Conservation (phyloP, 257 asterid genomes). For the Asclepias syriaca region DNA sequence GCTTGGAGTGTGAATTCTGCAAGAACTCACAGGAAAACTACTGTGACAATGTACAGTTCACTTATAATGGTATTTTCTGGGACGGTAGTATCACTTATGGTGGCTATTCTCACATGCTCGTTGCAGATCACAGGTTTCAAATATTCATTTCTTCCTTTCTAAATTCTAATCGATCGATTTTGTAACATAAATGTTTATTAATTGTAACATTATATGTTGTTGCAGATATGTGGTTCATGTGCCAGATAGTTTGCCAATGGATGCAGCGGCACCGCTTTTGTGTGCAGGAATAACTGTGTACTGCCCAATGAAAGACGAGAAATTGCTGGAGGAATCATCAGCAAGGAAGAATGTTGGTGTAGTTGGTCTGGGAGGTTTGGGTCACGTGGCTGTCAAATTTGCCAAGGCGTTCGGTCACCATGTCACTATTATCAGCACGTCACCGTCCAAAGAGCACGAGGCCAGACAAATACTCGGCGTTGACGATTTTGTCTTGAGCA, state of each 20-base stretch:
- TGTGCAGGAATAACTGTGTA: slow-evolving; percentile 78
- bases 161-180: no score
- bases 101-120: slow-evolving; percentile 71
- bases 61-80: slow-evolving; percentile 81
- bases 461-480: slow-evolving; percentile 61
- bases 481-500: slow-evolving; percentile 72
- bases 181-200: no score
- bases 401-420: slow-evolving; percentile 79
- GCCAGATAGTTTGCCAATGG: slow-evolving; percentile 71
- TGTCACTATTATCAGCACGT: slow-evolving; percentile 77
- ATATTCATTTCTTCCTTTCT: no score
- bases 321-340: slow-evolving; percentile 32
- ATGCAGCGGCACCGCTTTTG: slow-evolving; percentile 80
- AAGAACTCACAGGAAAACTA: slow-evolving; percentile 60
- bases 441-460: slow-evolving; percentile 76
- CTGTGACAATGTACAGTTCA: slow-evolving; percentile 64
- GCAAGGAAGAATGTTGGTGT: slow-evolving; percentile 48
- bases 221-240: slow-evolving; percentile 65
- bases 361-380: slow-evolving; percentile 75
- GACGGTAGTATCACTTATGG: slow-evolving; percentile 91
- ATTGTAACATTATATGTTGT: background rate
- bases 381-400: slow-evolving; percentile 78
- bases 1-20: slow-evolving; percentile 70
- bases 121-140: slow-evolving; percentile 51
- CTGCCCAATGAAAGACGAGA: slow-evolving; percentile 58